Conservation (phyloP, 345 rosid species). For the Chamaenerion angustifolium region DNA sequence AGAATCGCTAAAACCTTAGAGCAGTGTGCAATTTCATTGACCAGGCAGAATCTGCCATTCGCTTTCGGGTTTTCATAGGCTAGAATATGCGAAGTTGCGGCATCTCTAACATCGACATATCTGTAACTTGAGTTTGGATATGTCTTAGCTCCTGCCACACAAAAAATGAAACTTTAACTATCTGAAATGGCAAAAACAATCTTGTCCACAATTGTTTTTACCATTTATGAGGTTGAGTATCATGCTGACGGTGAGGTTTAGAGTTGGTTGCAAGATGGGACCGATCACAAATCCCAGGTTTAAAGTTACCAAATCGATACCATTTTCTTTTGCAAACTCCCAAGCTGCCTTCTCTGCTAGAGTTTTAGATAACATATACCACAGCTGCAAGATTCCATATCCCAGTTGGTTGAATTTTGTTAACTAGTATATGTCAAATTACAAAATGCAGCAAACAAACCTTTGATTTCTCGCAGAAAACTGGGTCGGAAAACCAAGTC, state of each 20-base stretch:
- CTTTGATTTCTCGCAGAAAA: slow-evolving; percentile 13
- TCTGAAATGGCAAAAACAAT: background rate
- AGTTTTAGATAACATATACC: slow-evolving; percentile 8
- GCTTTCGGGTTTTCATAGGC: slow-evolving; percentile 13
- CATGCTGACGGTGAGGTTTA: background rate
- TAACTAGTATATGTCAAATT: too few relatives aligned
- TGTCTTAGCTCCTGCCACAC: slow-evolving; percentile 10
- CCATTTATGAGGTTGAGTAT: slow-evolving; percentile 5
- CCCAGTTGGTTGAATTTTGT: too few relatives aligned
- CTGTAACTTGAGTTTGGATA: background rate
- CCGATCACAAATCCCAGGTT: slow-evolving; percentile 8
- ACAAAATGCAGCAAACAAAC: slow-evolving; percentile 4
- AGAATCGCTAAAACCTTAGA: slow-evolving; percentile 6
- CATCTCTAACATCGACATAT: slow-evolving; percentile 16
- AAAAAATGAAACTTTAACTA: background rate
- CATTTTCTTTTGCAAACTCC: slow-evolving; percentile 7
- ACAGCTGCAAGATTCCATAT: slow-evolving; percentile 8
- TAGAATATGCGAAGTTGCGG: slow-evolving; percentile 10
- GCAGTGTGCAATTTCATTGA: background rate
- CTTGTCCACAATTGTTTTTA: too few relatives aligned
- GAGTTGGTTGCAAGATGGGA: slow-evolving; percentile 8
- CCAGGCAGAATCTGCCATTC: slow-evolving; percentile 9
- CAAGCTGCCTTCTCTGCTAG: slow-evolving; percentile 10
- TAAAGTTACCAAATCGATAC: slow-evolving; percentile 5
- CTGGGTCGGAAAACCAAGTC: slow-evolving; percentile 32